Evolutionary conservation across 2,329 filamentous ascomycete genomes (phyloP).

Genomic region (Leptodontidium sp.): DNA sequence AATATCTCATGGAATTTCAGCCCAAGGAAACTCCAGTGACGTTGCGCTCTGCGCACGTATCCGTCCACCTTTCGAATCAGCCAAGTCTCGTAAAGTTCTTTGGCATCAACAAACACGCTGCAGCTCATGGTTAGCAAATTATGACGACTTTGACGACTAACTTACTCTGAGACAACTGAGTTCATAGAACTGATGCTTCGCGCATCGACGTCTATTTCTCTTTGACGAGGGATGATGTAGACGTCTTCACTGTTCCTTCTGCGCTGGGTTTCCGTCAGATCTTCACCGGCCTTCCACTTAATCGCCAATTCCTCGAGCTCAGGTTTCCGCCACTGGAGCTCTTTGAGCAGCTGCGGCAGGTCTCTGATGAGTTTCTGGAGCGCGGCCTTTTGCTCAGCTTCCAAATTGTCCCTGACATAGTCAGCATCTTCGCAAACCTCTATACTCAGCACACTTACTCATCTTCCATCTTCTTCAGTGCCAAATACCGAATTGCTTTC

Average conservation of each 20-base stretch:
- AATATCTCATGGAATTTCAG: constrained; percentile 1
- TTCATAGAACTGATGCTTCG: constrained; percentile 3
- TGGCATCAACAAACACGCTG: not conserved
- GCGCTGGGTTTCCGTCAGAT: not conserved
- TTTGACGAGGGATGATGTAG: not conserved
- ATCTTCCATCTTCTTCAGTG: constrained; percentile 10
- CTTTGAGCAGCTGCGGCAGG: not conserved
- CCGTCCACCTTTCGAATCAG: constrained; percentile 2
- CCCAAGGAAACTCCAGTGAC: constrained; percentile 11
- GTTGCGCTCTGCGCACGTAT: not conserved
- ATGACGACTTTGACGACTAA: not conserved
- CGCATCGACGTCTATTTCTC: constrained; percentile 9
- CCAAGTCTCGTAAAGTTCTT: constrained; percentile 18
- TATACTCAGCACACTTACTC: not conserved
- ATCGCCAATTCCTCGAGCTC: not conserved
- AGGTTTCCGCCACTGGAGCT: not conserved
- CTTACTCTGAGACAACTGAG: constrained; percentile 8
- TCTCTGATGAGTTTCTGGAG: constrained; percentile 13
- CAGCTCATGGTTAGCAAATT: not conserved
- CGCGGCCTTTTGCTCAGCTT: not conserved
- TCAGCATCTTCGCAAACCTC: not conserved
- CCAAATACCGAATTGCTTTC: not conserved
- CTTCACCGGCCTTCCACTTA: constrained; percentile 7
- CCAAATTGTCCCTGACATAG: not conserved
- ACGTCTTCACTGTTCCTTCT: not conserved